Evolutionary conservation across 2,329 filamentous ascomycete genomes (phyloP).

Genomic region (Biscogniauxia sp.): DNA sequence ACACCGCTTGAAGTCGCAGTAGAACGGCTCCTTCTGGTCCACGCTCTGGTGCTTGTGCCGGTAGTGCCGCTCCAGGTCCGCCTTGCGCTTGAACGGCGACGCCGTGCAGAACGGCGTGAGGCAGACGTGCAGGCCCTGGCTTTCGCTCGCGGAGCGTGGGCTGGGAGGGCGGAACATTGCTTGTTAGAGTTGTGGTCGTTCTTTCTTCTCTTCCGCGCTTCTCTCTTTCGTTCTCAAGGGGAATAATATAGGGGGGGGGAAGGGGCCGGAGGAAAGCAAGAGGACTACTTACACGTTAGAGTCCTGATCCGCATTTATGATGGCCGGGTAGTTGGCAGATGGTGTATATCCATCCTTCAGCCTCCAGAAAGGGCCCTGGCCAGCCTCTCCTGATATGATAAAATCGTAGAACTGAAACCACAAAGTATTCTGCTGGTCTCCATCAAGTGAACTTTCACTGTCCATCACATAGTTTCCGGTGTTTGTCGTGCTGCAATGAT

Average conservation of each 20-base stretch:
- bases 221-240: too few relatives aligned
- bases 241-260: too few relatives aligned
- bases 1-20: constrained; percentile 53
- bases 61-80: constrained; percentile 55
- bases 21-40: constrained; percentile 41
- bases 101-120: constrained; percentile 36
- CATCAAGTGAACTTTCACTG: constrained; percentile 5
- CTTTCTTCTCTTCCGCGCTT: not conserved
- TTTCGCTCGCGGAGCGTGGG: constrained; percentile 8
- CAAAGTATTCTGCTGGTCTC: not conserved
- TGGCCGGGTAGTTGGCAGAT: constrained; percentile 9
- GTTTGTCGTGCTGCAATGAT: not conserved
- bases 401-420: constrained; percentile 22
- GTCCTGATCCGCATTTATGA: constrained; percentile 2
- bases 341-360: constrained; percentile 14
- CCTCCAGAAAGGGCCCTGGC: constrained; percentile 22
- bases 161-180: constrained; percentile 2
- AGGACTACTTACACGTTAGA: constrained; percentile 10
- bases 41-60: constrained; percentile 46
- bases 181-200: not conserved
- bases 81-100: constrained; percentile 49
- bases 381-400: constrained; percentile 15
- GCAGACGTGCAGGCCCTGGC: constrained; percentile 19
- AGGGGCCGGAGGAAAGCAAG: not conserved
- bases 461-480: constrained; percentile 3